Conservation (phyloP, 2,329 filamentous ascomycete genomes). For the Diaporthe aspalathi region DNA sequence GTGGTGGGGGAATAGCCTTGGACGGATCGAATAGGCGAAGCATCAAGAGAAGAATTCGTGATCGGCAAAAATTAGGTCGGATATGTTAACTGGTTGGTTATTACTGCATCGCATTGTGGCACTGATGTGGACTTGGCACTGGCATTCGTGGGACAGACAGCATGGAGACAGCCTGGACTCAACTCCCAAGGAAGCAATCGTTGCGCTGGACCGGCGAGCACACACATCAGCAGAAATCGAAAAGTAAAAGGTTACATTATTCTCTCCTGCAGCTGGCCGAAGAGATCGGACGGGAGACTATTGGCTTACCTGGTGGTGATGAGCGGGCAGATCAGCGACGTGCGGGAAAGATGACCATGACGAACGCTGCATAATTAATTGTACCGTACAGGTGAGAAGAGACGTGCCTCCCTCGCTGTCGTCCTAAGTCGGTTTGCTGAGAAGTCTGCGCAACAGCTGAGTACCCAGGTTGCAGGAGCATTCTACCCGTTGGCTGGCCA, state of each 20-base stretch:
- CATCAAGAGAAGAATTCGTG: too few relatives aligned
- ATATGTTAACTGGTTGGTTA: not conserved
- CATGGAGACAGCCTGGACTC: not conserved
- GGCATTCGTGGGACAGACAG: not conserved
- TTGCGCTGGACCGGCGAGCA: not conserved
- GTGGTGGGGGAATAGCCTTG: too few relatives aligned
- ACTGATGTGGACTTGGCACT: not conserved
- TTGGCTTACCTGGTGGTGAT: not conserved
- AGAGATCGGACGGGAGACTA: not conserved
- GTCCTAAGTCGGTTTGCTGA: not conserved
- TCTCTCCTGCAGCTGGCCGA: not conserved
- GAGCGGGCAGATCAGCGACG: not conserved
- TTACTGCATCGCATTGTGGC: not conserved
- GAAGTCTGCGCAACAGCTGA: not conserved
- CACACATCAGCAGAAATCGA: not conserved
- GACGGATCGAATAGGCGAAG: not conserved
- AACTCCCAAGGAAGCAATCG: too few relatives aligned
- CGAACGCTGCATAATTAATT: not conserved
- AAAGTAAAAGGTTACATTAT: not conserved
- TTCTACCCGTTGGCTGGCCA: not conserved
- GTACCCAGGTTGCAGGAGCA: not conserved
- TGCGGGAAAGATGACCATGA: not conserved
- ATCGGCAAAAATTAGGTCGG: not conserved
- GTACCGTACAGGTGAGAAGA: not conserved
- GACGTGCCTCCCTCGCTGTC: not conserved